Evolutionary conservation across 1,284 basidiomycete species (phyloP).

Genomic region (Gomphus bonarii): DNA sequence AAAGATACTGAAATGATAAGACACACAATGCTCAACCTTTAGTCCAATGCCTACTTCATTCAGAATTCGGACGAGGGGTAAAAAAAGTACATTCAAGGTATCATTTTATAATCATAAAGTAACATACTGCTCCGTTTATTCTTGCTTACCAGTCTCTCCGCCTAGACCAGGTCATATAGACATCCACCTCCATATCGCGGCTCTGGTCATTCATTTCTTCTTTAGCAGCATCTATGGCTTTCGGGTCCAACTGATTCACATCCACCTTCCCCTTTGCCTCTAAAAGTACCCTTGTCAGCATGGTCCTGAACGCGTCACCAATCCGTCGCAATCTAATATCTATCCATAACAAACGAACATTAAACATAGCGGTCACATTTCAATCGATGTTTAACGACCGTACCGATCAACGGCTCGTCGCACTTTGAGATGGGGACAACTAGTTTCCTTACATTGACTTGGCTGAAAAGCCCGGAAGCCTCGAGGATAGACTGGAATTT

Average conservation of each 20-base stretch:
- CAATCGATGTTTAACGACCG: no score
- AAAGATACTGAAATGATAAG: no score
- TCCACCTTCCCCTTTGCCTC: neutral
- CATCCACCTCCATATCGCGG: neutral
- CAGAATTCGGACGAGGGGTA: no score
- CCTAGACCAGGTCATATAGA: neutral
- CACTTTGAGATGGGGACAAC: constrained; percentile 1
- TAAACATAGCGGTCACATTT: no score
- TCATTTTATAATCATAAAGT: neutral
- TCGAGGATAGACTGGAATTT: neutral
- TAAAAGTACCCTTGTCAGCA: neutral
- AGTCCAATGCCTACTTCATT: no score
- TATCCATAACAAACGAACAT: neutral
- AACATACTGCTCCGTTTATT: neutral
- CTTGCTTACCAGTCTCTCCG: neutral
- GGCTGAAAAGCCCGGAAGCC: neutral
- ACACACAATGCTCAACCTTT: no score
- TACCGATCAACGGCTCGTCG: neutral
- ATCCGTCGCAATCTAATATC: neutral
- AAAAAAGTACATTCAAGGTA: no score
- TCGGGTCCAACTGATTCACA: neutral
- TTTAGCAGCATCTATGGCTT: no score
- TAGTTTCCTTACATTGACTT: neutral
- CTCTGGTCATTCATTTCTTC: neutral
- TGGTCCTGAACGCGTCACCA: neutral